Percentiles rank a stretch among this genome's conserved stretches.
phyloP scores from a whole-genome alignment of 176 grass and related monocot genomes.

The Carex parvula region DNA sequence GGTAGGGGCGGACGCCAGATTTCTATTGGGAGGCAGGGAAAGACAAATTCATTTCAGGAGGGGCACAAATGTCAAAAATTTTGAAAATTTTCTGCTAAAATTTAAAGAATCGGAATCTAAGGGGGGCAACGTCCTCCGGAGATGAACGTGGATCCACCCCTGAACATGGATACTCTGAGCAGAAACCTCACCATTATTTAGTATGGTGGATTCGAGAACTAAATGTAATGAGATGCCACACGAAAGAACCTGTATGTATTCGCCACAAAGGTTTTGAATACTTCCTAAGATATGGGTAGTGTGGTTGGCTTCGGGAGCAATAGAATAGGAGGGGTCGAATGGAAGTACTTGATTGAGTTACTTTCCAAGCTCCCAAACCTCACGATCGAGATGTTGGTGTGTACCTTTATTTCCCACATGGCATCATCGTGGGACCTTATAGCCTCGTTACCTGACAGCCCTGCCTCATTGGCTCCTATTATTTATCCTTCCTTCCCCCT shows the following conservation, averaged over 20 bases:
- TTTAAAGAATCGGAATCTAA: no score
- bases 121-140: no score
- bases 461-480: constrained; percentile 41
- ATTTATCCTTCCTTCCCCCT: constrained; percentile 31
- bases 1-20: no score
- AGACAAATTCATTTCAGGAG: no score
- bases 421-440: constrained; percentile 23
- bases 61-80: no score
- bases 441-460: constrained; percentile 2
- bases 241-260: neutral
- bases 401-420: constrained; percentile 59
- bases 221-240: neutral
- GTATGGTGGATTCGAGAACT: neutral
- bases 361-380: constrained; percentile 37
- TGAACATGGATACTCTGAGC: neutral
- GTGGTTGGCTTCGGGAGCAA: no score
- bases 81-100: neutral
- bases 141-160: neutral
- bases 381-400: constrained; percentile 21
- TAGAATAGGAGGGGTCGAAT: no score
- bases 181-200: neutral
- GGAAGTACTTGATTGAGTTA: neutral
- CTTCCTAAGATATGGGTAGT: neutral
- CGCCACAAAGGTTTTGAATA: neutral
- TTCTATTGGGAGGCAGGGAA: no score